Evolutionary conservation across 139 green algal species (phyloP), one percentile per base, ranked within the genome.

Genomic region (Micractinium sp.): DNA sequence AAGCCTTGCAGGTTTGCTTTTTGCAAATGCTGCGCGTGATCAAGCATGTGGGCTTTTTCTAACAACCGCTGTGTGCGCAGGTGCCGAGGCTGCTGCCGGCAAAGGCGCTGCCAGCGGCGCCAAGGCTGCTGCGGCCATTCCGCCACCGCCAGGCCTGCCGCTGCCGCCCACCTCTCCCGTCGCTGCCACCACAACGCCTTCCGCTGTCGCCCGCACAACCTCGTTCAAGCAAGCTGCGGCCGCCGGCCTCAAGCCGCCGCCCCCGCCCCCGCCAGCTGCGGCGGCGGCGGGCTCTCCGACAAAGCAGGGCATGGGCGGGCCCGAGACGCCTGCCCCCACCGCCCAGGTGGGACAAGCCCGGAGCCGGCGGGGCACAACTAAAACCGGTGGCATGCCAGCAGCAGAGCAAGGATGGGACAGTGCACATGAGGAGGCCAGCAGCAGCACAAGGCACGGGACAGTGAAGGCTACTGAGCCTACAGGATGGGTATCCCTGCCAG

Each of bases 161-260:
- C 71, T 29, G 19, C 38, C 84, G 31, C 85, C 85, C 19, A 20
- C 85, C 41, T 82, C 71, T 0, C 71, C 85, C 0, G 7, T n/a
- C 0, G 83, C 83, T 31, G 39, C 66, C 0, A n/a, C 19, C 67
- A 80, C 67, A 1, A 63, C 27, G 14, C 33, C 60, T 35, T 53
- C 53, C 22, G 63, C 83, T 14, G 61, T 39, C 61, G 36, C 16
- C 31, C 85, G 85, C 0, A 23, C 41, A 0, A 31, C 53, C 4
- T 88, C 85, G 0, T 88, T 88, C 85, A 81, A 82, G 71, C 39
- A 20, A 9, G 85, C 53, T 0, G 85, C 85, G n/a, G 71, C 85
- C 4, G 33, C 47, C 9, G 71, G 85, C 35, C 14, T 74, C n/a
- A 39, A 69, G 53, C 80, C 31, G 53, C 80, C 31, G 78, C 33